These are phyloP conservation scores for Pythium guiyangense DNA, from an alignment of 352 stramenopile species.

Conservation along the genomic window DNA sequence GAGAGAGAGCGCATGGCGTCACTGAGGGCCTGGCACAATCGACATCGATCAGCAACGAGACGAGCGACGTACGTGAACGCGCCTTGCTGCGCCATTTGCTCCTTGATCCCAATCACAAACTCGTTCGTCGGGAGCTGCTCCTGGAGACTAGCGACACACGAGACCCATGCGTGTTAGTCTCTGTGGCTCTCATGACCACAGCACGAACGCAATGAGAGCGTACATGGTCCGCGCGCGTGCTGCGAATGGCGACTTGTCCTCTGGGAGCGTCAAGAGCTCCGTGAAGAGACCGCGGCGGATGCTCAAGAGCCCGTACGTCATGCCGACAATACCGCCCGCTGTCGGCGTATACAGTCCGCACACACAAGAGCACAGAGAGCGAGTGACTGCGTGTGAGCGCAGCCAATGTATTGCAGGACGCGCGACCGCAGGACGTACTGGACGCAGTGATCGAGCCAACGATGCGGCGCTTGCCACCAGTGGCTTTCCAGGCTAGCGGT, in stretches of 20 bases:
- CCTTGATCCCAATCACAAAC: constrained; percentile 49
- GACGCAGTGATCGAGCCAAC: constrained; percentile 31
- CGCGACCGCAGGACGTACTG: constrained; percentile 20
- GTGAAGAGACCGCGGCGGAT: constrained; percentile 30
- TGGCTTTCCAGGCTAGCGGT: constrained; percentile 32
- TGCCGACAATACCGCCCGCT: constrained; percentile 26
- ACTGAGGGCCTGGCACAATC: too few species aligned
- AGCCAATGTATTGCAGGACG: neutral
- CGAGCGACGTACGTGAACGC: constrained; percentile 32
- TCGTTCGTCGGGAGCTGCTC: constrained; percentile 37
- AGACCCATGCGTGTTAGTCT: neutral
- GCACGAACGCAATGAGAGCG: neutral
- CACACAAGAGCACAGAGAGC: neutral
- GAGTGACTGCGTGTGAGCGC: neutral
- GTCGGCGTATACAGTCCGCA: neutral
- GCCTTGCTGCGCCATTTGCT: constrained; percentile 40
- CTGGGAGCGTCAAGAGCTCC: constrained; percentile 34
- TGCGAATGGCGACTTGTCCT: constrained; percentile 31
- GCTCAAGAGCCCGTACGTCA: constrained; percentile 29
- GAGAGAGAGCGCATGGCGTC: too few species aligned
- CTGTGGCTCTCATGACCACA: neutral
- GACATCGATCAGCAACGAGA: neutral
- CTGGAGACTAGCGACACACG: constrained; percentile 21
- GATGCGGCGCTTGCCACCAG: constrained; percentile 33
- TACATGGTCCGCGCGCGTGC: constrained; percentile 22